Percentiles rank a stretch among this genome's conserved stretches.
phyloP scores from a whole-genome alignment of 2,329 filamentous ascomycete genomes.

The Rhexocercosporidium sp. region DNA sequence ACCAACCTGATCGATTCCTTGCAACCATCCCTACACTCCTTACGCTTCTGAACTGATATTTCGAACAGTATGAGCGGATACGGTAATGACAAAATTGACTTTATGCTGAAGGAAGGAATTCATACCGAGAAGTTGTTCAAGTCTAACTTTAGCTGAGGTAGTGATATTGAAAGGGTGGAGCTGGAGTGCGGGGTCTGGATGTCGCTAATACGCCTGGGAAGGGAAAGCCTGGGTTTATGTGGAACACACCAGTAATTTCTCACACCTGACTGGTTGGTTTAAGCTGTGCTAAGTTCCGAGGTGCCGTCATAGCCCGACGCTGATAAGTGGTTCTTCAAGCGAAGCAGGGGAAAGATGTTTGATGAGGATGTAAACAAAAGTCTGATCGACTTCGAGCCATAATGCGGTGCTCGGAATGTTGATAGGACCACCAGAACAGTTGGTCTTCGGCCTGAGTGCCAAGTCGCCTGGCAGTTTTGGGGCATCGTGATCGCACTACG shows the following conservation, averaged over 20 bases:
- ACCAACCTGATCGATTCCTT: conserved; percentile 8
- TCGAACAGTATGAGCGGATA: neutral
- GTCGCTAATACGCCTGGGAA: neutral
- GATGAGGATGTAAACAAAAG: neutral
- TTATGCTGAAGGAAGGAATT: neutral
- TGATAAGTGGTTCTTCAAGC: neutral
- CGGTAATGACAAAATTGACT: neutral
- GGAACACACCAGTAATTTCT: neutral
- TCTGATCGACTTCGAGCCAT: no score
- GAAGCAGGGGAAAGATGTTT: neutral
- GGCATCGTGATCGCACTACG: neutral
- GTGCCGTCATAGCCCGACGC: neutral
- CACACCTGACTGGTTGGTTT: neutral
- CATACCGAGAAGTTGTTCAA: neutral
- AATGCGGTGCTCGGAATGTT: no score
- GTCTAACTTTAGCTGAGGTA: neutral
- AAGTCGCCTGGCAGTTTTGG: no score
- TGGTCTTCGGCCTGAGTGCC: no score
- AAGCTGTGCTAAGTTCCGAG: neutral
- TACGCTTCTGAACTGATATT: neutral
- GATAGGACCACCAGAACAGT: no score
- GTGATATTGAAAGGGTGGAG: neutral
- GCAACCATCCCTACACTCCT: neutral
- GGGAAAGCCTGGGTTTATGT: neutral
- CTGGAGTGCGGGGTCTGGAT: conserved; percentile 1